Evolutionary conservation across 352 stramenopile genomes (phyloP).

Genomic region (Globisporangium alternatum): DNA sequence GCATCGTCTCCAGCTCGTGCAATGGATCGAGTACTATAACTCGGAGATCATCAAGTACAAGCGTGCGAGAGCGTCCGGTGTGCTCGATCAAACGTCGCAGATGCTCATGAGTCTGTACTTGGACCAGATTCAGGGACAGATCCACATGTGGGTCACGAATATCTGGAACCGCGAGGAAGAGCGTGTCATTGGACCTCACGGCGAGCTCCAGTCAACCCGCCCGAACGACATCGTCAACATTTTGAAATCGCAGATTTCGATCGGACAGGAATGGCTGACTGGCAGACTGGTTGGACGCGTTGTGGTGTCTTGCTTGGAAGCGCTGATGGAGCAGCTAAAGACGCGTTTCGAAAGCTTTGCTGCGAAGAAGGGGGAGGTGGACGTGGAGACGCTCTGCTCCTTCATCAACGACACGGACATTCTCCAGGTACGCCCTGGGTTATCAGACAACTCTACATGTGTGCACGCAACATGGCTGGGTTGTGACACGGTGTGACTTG

Average conservation of each 20-base stretch:
- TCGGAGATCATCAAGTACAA: slow-evolving; percentile 85
- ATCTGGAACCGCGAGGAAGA: slow-evolving; percentile 84
- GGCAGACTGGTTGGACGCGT: slow-evolving; percentile 61
- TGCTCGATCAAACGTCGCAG: slow-evolving; percentile 65
- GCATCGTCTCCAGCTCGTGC: slow-evolving; percentile 74
- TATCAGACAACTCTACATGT: not conserved
- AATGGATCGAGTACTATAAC: slow-evolving; percentile 91
- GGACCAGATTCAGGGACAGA: slow-evolving; percentile 73
- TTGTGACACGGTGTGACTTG: no score
- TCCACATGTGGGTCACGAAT: slow-evolving; percentile 83
- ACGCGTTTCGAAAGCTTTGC: slow-evolving; percentile 59
- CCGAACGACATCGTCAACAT: slow-evolving; percentile 89
- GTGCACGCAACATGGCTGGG: not conserved
- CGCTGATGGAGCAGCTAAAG: slow-evolving; percentile 76
- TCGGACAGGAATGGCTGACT: slow-evolving; percentile 79
- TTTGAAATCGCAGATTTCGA: slow-evolving; percentile 82
- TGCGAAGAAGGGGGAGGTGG: slow-evolving; percentile 35
- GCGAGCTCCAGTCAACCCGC: slow-evolving; percentile 69
- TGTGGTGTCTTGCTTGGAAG: slow-evolving; percentile 64
- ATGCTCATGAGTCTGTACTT: slow-evolving; percentile 76
- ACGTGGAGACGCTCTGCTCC: slow-evolving; percentile 76
- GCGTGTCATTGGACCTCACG: slow-evolving; percentile 45
- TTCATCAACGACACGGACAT: slow-evolving; percentile 87
- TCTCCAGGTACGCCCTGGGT: slow-evolving; percentile 42
- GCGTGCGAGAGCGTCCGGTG: slow-evolving; percentile 55